Percentiles rank a stretch among this genome's conserved stretches.
phyloP scores from a whole-genome alignment of 2,329 filamentous ascomycete genomes.

The Amesomyces nigricolor region DNA sequence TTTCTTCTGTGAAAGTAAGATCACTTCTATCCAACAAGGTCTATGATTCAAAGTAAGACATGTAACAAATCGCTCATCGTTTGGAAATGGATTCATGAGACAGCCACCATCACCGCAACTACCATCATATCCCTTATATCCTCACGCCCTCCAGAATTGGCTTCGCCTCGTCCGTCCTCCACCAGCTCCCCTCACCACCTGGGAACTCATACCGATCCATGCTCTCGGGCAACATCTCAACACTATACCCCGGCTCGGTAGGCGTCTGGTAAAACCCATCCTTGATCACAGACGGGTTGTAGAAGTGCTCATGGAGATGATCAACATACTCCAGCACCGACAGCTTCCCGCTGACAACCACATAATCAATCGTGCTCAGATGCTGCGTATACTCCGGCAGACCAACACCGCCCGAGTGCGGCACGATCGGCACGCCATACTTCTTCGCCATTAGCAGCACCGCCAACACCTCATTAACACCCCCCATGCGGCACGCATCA shows the following conservation, averaged over 20 bases:
- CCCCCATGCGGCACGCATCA: slow-evolving; percentile 82
- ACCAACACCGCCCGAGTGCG: slow-evolving; percentile 83
- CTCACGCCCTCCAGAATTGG: slow-evolving; percentile 61
- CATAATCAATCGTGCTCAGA: slow-evolving; percentile 86
- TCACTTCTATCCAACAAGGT: not conserved
- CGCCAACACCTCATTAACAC: slow-evolving; percentile 88
- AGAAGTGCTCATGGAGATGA: slow-evolving; percentile 88
- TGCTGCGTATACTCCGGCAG: slow-evolving; percentile 93
- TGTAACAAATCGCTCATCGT: not conserved
- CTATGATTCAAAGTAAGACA: not conserved
- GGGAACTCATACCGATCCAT: slow-evolving; percentile 78
- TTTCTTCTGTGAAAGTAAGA: too few species aligned
- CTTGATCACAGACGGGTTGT: slow-evolving; percentile 72
- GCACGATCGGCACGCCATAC: slow-evolving; percentile 74
- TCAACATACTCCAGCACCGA: slow-evolving; percentile 88
- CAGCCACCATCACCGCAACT: not conserved
- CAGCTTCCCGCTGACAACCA: slow-evolving; percentile 74
- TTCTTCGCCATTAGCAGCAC: slow-evolving; percentile 81
- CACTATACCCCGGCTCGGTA: slow-evolving; percentile 75
- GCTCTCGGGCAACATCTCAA: slow-evolving; percentile 86
- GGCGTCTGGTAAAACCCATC: slow-evolving; percentile 87
- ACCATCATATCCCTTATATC: slow-evolving; percentile 34
- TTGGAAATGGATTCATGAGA: not conserved
- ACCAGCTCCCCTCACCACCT: slow-evolving; percentile 75
- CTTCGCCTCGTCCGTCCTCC: slow-evolving; percentile 74